These are phyloP conservation scores for Colletotrichum sp. DNA, from an alignment of 2,329 filamentous ascomycete species.

Conservation along the genomic window DNA sequence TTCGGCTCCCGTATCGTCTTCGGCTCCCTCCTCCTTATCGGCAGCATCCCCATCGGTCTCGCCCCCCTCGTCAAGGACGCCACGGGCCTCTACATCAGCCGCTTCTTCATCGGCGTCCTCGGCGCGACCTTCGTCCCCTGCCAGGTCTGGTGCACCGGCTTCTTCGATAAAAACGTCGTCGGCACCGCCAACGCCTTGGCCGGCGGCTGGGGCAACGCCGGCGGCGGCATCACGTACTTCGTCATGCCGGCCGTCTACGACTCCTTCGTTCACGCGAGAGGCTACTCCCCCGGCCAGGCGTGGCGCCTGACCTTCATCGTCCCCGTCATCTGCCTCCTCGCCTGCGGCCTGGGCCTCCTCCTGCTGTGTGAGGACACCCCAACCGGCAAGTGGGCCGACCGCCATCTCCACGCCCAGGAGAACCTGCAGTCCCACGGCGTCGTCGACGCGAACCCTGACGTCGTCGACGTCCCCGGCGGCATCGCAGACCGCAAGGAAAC, in stretches of 20 bases:
- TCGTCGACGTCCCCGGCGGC: conserved; percentile 57
- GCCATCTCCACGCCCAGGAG: conserved; percentile 62
- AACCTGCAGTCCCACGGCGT: conserved; percentile 54
- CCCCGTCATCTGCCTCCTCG: conserved; percentile 77
- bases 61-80: conserved; percentile 74
- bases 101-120: conserved; percentile 83
- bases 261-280: conserved; percentile 66
- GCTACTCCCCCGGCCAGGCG: conserved; percentile 69
- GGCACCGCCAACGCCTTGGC: conserved; percentile 87
- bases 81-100: conserved; percentile 70
- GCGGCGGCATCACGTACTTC: conserved; percentile 92
- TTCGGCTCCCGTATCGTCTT: conserved; percentile 85
- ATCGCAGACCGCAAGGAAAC: conserved; percentile 44
- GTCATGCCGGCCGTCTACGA: conserved; percentile 92
- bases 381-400: conserved; percentile 80
- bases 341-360: conserved; percentile 71
- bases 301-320: conserved; percentile 89
- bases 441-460: conserved; percentile 44
- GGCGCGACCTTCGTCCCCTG: conserved; percentile 83
- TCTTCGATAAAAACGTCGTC: conserved; percentile 92
- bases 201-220: conserved; percentile 85
- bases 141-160: conserved; percentile 91
- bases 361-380: conserved; percentile 82
- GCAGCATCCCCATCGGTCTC: conserved; percentile 81
- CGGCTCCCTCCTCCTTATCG: conserved; percentile 76